Base-by-base conservation (phyloP, 139 green algal species). In the Coelastrella sp. region DNA sequence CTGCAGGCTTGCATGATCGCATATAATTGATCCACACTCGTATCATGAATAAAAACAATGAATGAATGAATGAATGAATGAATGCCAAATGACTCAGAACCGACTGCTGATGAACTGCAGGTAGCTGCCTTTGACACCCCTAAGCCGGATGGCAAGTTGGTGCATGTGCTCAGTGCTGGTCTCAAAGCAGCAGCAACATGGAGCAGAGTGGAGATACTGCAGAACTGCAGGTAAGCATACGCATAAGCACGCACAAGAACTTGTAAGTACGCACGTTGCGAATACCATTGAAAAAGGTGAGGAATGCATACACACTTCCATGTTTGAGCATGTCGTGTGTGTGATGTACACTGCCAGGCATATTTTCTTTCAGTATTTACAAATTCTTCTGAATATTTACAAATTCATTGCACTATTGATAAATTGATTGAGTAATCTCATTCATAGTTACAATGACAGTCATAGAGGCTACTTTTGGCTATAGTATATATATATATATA, bases 151-250 rank as follows among this genome's bases (percentile, higher is more conserved):
- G 94, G 86, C 78, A 98, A 99, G 94, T 22, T 86, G 22, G 92
- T 99, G 22, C 97, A 99, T 87, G 92, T 99, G 61, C 89, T 97
- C 61, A 96, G 90, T 72, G 95, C 87, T 35, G 97, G 96, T 0
- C 91, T 98, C 60, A 99, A 99, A 91, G 97, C 97, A 7, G 96
- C 94, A 7, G 95, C 96, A 59, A 98, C 97, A 14, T 99, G 97
- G 97, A 91, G 85, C 88, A 91, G 96, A 4, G 93, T 95, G 65
- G 92, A 95, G 87, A 91, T 94, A 7, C 93, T 97, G 85, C 96
- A 98, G 94, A 87, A 88, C 24, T 87, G 84, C 84, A 88, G 84
- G 84, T 88, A 17, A 65, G 84, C 10, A 24, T 83, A 49, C 7
- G 3, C 8, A 25, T 76, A 15, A 49, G 15, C 68, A 76, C 35